Evolutionary conservation across 2,329 filamentous ascomycete genomes (phyloP), one percentile per base, ranked within the genome.

Genomic region (Zymoseptoria tritici): DNA sequence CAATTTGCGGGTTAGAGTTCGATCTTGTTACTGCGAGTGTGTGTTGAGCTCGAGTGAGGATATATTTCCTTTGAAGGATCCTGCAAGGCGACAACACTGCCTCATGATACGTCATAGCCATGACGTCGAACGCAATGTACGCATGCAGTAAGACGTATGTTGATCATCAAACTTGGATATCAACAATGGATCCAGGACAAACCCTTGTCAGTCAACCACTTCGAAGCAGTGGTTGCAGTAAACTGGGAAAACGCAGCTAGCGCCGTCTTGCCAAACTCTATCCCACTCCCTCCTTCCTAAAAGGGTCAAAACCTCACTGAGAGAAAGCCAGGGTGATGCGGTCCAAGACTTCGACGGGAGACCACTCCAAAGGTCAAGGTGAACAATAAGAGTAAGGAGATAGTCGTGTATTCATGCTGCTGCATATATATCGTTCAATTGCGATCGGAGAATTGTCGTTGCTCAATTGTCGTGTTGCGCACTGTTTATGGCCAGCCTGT

Each of bases 121-220:
- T 56, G 55, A 56, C 55, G 46, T 56, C 55, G 51, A 51, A 50
- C 1, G 42, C 51, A 49, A 56, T 49, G 55, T 56, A 46, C 36
- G 11, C 13, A 46, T 46, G 7, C 36, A n/a, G 36, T 16, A 46
- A 46, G 4, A 46, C 36, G 36, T n/a, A 16, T 46, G 36, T 7
- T 46, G 13, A 46, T 46, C 36, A 5, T n/a, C 36, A 46, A n/a
- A 46, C 36, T 6, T 46, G 26, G 26, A 29, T 8, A 26, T 26
- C 24, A 26, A 6, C n/a, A 5, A 26, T 8, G 24, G 7, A 5
- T 26, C 4, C 24, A 26, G 24, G 24, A 26, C 7, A 26, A 26
- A 26, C 7, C 24, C 24, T 26, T 26, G 24, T 26, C 24, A 26
- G 24, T 26, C 24, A 1, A 26, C 26, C 26, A 29, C 26, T 29